Evolutionary conservation across 2,329 filamentous ascomycete genomes (phyloP).

Genomic region (Amauroascus niger): DNA sequence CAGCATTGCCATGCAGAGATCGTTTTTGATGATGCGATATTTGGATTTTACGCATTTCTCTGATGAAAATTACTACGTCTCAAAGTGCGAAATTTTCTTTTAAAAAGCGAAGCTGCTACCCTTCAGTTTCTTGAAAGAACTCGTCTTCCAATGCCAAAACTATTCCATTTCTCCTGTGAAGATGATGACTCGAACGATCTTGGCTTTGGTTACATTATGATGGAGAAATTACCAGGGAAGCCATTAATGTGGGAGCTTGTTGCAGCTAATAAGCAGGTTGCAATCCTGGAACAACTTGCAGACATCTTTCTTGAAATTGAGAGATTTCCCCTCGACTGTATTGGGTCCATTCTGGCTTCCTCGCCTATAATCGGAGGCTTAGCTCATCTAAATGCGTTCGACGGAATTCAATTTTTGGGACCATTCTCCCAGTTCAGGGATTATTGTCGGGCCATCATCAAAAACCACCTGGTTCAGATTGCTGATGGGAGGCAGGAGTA

Average conservation of each 20-base stretch:
- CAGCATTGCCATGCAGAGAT: conserved; percentile 41
- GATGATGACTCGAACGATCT: conserved; percentile 19
- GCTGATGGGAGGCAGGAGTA: conserved; percentile 20
- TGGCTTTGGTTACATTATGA: conserved; percentile 34
- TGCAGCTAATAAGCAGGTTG: conserved; percentile 27
- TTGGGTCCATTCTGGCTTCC: conserved; percentile 29
- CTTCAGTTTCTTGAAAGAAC: conserved; percentile 32
- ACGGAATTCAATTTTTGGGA: conserved; percentile 14
- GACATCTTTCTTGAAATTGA: conserved; percentile 35
- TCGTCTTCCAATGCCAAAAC: conserved; percentile 29
- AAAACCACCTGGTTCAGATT: conserved; percentile 28
- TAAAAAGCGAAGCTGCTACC: conserved; percentile 32
- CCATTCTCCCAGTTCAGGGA: conserved; percentile 28
- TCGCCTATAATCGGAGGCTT: conserved; percentile 16
- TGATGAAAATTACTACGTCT: conserved; percentile 27
- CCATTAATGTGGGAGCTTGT: conserved; percentile 28
- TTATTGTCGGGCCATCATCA: conserved; percentile 27
- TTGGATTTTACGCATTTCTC: conserved; percentile 39
- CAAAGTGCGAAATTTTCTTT: conserved; percentile 19
- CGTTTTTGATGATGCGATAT: conserved; percentile 36
- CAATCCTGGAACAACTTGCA: conserved; percentile 32
- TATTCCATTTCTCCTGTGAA: conserved; percentile 28
- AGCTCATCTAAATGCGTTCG: conserved; percentile 22
- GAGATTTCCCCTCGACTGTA: conserved; percentile 30
- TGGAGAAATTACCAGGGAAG: conserved; percentile 34